Base-by-base conservation (phyloP, 345 rosid genomes). In the Sisymbrium altissimum region DNA sequence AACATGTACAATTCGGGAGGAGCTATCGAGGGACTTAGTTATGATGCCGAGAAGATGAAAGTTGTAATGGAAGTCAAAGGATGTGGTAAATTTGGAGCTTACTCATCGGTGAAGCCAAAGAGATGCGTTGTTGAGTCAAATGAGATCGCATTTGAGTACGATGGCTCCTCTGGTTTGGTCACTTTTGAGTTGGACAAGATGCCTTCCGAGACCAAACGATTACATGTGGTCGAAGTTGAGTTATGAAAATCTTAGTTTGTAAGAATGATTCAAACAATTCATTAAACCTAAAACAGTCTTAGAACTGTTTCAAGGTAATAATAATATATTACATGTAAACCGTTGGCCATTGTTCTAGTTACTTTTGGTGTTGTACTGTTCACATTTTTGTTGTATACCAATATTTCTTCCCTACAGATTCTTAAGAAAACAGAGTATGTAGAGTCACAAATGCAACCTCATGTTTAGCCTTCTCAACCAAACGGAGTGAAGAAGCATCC, bases 1-100 rank as follows among this genome's bases (percentile, higher is more conserved):
- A 66, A 78, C 79, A 91, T 94, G 97, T 94, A 73, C 84, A 94
- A 94, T 62, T 80, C 93, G 2, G 97, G 97, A n/a, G 99, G 96
- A 59, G 96, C 97, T 14, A 83, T 89, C 1, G 86, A 82, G 44
- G 89, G 78, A 64, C 83, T 94, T 8, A 79, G 66, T 33, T 91
- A 89, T 67, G 87, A 86, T 59, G 78, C 68, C 8, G 78, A 71
- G 45, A 65, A 38, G 61, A 66, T 23, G 73, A 85, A 68, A 66
- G 87, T 85, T 18, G 46, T 40, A 23, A 73, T 88, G 82, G 87
- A 86, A 41, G 84, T 91, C 25, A 87, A 80, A 78, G 97, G 98
- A 3, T 86, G 95, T 38, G 98, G 96, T 35, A 86, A 67, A 55
- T 88, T 94, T 0, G 96, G 98, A 29, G 88, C 85, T 11, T 94